Evolutionary conservation across 2,329 filamentous ascomycete species (phyloP).

Genomic region (Fusarium floridanum): DNA sequence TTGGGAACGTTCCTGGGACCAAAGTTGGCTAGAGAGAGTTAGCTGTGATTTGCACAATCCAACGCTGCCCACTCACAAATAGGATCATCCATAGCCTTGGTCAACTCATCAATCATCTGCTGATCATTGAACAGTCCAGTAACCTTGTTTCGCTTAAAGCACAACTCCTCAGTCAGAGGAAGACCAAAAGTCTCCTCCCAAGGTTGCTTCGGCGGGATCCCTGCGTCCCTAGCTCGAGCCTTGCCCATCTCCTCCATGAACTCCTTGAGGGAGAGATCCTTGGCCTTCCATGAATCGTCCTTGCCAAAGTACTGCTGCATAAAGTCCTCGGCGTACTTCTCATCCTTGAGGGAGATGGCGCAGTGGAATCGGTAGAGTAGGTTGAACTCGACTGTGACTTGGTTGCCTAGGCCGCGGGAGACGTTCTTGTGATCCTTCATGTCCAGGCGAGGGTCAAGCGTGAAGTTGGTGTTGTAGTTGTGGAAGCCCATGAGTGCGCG

Average conservation of each 20-base stretch:
- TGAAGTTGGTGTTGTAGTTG: constrained; percentile 68
- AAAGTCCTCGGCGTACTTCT: constrained; percentile 46
- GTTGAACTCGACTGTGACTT: constrained; percentile 54
- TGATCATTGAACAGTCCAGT: constrained; percentile 23
- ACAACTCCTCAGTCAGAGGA: neutral
- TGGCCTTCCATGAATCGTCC: constrained; percentile 22
- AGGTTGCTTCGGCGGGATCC: neutral
- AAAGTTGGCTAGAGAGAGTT: constrained; percentile 50
- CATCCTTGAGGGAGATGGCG: constrained; percentile 49
- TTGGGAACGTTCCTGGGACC: constrained; percentile 68
- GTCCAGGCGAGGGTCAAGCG: constrained; percentile 53
- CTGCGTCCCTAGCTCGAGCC: neutral
- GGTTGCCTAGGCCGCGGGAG: constrained; percentile 49
- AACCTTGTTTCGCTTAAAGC: constrained; percentile 21
- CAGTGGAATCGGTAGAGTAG: constrained; percentile 53
- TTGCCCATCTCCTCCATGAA: constrained; percentile 6
- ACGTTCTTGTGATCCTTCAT: constrained; percentile 42
- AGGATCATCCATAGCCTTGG: constrained; percentile 66
- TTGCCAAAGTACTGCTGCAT: constrained; percentile 30
- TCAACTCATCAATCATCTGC: constrained; percentile 49
- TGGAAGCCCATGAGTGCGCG: constrained; percentile 62
- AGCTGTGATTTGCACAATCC: neutral
- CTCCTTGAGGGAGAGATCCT: neutral
- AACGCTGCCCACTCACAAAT: neutral
- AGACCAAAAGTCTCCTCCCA: constrained; percentile 5